Evolutionary conservation across 495 filamentous ascomycete species (phyloP), one percentile per base, ranked within the genome.

Genomic region (Penicillium goetzii): DNA sequence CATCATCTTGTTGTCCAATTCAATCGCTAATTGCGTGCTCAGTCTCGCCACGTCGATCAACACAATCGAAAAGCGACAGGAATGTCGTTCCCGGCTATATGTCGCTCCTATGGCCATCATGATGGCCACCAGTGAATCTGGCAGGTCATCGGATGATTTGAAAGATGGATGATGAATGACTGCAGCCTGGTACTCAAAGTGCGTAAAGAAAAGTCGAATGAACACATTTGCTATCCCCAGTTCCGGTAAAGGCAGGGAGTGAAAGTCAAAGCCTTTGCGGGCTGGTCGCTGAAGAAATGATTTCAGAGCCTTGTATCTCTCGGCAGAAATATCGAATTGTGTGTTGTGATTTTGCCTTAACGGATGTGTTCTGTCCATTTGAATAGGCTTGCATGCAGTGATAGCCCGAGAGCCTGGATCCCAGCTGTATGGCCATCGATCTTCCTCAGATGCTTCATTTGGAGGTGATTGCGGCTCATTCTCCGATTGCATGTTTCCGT

Each of bases 391-490:
- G 8, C 50, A 50, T 34, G 59, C 34, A 11, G 59, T 61, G 28
- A 61, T 61, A 12, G 59, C 38, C 33, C 32, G 59, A 34, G 59
- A 61, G 2, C 38, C 59, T 15, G 59, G 59, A n/a, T 61, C 40
- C 59, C 59, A 61, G 21, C 30, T 61, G 21, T 49, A 61, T 19
- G 59, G 59, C 59, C 59, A 61, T 56, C 51, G 53, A 30, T 61
- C 59, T 32, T 61, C 59, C 21, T 61, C 51, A 15, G 59, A 61
- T n/a, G 59, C 59, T 49, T 61, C 59, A 36, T 61, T 61, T 15
- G 59, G 59, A 34, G 59, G 59, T 0, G 51, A 56, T 41, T 15
- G 19, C 6, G 59, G 51, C 30, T 50, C 50, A 19, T 14, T 28
- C 15, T 33, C 33, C 38, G 12, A 4, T 9, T 32, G 41, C 30